Conservation (phyloP, 139 green algal genomes). For the Closterium sp. region DNA sequence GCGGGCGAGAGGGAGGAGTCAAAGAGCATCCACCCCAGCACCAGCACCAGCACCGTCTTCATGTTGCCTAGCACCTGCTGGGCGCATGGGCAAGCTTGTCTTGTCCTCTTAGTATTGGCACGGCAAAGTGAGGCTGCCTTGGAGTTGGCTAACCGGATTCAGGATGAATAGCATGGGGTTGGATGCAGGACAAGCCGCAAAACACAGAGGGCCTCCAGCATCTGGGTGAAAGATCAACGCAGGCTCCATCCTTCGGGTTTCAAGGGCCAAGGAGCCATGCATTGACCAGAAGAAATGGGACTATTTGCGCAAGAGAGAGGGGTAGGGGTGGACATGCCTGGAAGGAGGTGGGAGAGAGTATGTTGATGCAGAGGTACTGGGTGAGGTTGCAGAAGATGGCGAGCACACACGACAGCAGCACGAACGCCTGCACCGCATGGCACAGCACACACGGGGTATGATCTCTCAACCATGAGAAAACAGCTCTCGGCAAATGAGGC, state of each 20-base stretch:
- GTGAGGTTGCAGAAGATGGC: conserved; percentile 81
- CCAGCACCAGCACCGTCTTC: conserved; percentile 46
- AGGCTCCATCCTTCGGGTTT: too few relatives aligned
- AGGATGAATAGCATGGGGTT: too few relatives aligned
- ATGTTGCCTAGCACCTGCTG: conserved; percentile 76
- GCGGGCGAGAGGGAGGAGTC: conserved; percentile 12
- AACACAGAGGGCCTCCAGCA: too few relatives aligned
- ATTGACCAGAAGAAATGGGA: not conserved
- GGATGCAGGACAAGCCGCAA: too few relatives aligned
- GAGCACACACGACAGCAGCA: conserved; percentile 69
- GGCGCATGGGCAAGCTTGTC: not conserved
- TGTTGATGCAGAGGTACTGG: conserved; percentile 89
- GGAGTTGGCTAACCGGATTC: too few relatives aligned
- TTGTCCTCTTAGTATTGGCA: too few relatives aligned
- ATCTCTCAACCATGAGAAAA: not conserved
- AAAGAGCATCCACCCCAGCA: conserved; percentile 41
- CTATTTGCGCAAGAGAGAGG: too few relatives aligned
- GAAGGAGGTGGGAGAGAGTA: conserved; percentile 86
- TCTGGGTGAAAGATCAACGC: too few relatives aligned
- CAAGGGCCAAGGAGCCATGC: not conserved
- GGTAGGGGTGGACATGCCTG: conserved; percentile 58
- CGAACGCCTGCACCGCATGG: conserved; percentile 23
- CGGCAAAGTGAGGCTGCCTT: too few relatives aligned
- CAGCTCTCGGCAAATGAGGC: too few relatives aligned
- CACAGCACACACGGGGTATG: not conserved